Evolutionary conservation across 2,329 filamentous ascomycete species (phyloP), one percentile per base, ranked within the genome.

Genomic region (Lasiodiplodia hormozganensis): DNA sequence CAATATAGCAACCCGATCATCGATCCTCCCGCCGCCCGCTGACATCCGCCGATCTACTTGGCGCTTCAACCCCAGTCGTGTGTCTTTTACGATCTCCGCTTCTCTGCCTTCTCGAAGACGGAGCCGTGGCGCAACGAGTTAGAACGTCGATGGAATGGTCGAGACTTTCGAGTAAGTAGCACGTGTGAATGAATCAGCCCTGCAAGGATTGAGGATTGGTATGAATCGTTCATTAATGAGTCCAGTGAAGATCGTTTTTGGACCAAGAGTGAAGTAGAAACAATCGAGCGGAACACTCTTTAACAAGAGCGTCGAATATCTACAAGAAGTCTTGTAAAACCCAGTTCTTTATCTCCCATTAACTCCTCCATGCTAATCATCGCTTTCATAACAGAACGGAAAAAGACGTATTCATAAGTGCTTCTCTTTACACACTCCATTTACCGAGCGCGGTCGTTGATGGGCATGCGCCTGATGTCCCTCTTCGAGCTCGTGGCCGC

Each of bases 391-490:
- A 40, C 11, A 40, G 11, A 58, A 18, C 54, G 10, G 14, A 52
- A n/a, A 25, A 52, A 18, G 38, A 38, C 5, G 12, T 47, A 23
- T 10, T 40, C 4, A 25, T 21, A 34, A 18, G 28, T 28, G 28
- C 28, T 28, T 28, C 28, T 28, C 21, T 21, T 16, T 14, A 3
- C 11, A 64, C 54, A 25, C 36, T 31, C 53, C 23, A 3, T 21
- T 23, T 40, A 68, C 36, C 66, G 28, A n/a, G 57, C 56, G 49
- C 66, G 66, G 18, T 54, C 66, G 36, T 68, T 68, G 36, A 62
- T 68, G 0, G 66, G 57, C 16, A 38, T 38, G 21, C 40, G 21
- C 8, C 66, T 25, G 23, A 68, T 49, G 25, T 67, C 65, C 12
- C 56, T 49, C 54, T 62, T 60, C 6, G 47, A 8, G 34, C 34